Conservation (phyloP, 805 yeast species). For the Sugiyamaella valdiviana region DNA sequence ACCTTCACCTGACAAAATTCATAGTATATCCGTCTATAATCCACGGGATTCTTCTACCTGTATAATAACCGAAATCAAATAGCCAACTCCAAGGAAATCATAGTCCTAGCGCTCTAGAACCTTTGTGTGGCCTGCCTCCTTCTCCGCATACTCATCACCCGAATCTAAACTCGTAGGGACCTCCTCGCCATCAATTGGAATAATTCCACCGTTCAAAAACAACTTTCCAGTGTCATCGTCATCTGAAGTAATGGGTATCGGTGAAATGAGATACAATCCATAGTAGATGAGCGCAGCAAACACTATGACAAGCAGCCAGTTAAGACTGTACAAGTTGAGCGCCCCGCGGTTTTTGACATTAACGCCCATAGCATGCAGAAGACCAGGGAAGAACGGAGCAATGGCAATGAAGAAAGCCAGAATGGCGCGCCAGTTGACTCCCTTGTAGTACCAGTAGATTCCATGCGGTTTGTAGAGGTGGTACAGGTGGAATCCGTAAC, state of each 20-base stretch:
- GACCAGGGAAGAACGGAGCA: conserved; percentile 24
- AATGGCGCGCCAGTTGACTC: conserved; percentile 41
- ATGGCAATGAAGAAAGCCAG: conserved; percentile 29
- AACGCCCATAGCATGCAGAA: conserved; percentile 19
- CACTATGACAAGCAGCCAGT: background rate
- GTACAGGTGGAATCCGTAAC: conserved; percentile 36
- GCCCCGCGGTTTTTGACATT: conserved; percentile 1
- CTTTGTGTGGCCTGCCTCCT: background rate
- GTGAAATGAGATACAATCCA: background rate
- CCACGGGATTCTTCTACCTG: no score
- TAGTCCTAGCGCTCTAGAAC: background rate
- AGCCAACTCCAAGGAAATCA: no score
- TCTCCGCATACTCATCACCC: background rate
- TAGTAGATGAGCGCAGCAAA: background rate
- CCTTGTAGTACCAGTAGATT: conserved; percentile 39
- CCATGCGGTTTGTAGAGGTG: conserved; percentile 38
- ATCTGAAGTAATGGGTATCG: background rate
- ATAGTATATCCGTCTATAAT: no score
- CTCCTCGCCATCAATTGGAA: background rate
- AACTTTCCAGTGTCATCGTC: conserved; percentile 3
- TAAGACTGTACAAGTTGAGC: background rate
- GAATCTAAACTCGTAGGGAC: background rate
- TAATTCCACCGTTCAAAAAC: background rate
- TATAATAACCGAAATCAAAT: no score
- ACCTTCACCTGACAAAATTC: no score